phyloP scores from a whole-genome alignment of 768 basidiomycete genomes.

The Sutorius australiensis region DNA sequence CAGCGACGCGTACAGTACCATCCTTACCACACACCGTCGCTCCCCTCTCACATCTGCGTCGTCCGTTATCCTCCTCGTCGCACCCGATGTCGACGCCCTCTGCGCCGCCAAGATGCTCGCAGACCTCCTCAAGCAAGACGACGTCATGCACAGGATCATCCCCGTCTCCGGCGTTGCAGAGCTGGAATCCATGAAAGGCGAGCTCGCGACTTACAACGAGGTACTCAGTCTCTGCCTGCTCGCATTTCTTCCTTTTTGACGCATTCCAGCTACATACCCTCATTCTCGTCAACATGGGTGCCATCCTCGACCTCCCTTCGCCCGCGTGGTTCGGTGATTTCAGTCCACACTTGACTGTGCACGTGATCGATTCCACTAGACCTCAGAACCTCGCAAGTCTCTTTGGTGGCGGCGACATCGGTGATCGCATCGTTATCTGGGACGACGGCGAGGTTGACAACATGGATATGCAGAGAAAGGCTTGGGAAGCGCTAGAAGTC shows the following conservation, averaged over 20 bases:
- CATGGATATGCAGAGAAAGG: conserved; percentile 66
- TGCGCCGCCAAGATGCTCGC: conserved; percentile 90
- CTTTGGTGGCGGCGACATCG: conserved; percentile 66
- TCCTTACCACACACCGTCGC: conserved; percentile 67
- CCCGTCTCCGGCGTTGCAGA: conserved; percentile 86
- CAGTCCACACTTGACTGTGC: conserved; percentile 59
- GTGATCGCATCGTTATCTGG: conserved; percentile 83
- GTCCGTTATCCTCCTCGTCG: conserved; percentile 80
- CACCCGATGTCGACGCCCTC: conserved; percentile 88
- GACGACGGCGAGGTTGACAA: conserved; percentile 80
- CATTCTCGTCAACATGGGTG: conserved; percentile 89
- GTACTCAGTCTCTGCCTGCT: conserved; percentile 36
- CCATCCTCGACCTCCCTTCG: conserved; percentile 77
- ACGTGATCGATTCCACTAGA: conserved; percentile 92
- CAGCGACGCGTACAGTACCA: conserved; percentile 65
- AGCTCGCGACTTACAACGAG: conserved; percentile 64
- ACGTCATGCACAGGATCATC: conserved; percentile 84
- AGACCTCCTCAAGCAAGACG: conserved; percentile 88
- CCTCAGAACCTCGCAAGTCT: conserved; percentile 87
- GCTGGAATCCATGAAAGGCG: conserved; percentile 60
- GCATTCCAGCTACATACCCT: conserved; percentile 72
- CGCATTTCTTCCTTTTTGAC: background rate
- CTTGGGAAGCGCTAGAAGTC: conserved; percentile 84
- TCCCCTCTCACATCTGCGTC: conserved; percentile 76
- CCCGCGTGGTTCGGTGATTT: conserved; percentile 76